Evolutionary conservation across 2,329 filamentous ascomycete species (phyloP).

Genomic region (Talaromyces sp.): DNA sequence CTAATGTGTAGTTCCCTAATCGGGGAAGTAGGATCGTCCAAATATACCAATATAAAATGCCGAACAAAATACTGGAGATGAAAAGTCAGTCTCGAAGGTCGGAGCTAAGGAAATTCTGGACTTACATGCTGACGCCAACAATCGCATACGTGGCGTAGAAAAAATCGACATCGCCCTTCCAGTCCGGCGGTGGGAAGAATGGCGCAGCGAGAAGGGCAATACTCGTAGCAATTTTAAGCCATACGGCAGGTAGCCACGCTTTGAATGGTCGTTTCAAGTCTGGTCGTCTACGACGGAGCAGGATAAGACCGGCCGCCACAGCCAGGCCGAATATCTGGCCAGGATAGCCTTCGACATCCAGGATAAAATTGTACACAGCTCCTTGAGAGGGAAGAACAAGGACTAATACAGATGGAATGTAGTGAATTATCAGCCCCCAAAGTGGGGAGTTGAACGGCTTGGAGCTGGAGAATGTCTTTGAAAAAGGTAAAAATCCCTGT

Average conservation of each 20-base stretch:
- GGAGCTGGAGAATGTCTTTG: constrained; percentile 59
- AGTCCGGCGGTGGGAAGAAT: constrained; percentile 57
- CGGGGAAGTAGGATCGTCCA: constrained; percentile 62
- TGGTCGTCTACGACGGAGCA: constrained; percentile 59
- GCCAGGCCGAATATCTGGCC: constrained; percentile 60
- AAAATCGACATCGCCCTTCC: constrained; percentile 45
- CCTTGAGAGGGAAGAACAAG: constrained; percentile 63
- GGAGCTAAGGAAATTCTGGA: constrained; percentile 20
- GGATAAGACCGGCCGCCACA: constrained; percentile 56
- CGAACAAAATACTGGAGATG: constrained; percentile 52
- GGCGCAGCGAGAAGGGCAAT: constrained; percentile 58
- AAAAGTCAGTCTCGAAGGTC: constrained; percentile 18
- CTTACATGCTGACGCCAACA: constrained; percentile 47
- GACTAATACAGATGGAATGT: constrained; percentile 64
- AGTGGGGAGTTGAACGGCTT: constrained; percentile 65
- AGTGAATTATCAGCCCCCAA: constrained; percentile 66
- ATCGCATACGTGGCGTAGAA: constrained; percentile 55
- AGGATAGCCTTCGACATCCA: constrained; percentile 69
- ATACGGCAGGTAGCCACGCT: constrained; percentile 60
- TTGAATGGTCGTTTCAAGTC: constrained; percentile 63
- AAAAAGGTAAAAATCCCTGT: constrained; percentile 67
- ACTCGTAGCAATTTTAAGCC: constrained; percentile 54
- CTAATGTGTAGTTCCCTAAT: constrained; percentile 58
- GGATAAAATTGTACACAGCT: constrained; percentile 68
- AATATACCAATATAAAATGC: constrained; percentile 65